Evolutionary conservation across 2,329 filamentous ascomycete species (phyloP).

Genomic region (Fusarium multiceps): DNA sequence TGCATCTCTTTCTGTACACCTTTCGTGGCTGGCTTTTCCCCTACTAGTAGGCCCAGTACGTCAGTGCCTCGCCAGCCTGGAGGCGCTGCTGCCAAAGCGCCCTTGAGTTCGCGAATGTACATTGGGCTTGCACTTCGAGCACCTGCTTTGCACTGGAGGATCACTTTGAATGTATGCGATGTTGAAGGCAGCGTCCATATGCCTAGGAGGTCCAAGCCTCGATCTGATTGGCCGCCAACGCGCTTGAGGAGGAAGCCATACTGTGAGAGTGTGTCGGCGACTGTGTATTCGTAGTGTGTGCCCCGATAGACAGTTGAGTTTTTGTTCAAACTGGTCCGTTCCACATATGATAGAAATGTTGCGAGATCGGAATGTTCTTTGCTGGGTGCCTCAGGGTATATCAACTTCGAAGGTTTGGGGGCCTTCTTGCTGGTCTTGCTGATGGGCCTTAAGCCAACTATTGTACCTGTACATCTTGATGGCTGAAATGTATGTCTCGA

Average conservation of each 20-base stretch:
- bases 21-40: slow-evolving; percentile 76
- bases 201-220: slow-evolving; percentile 80
- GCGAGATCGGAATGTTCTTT: slow-evolving; percentile 70
- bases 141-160: slow-evolving; percentile 77
- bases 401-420: slow-evolving; percentile 26
- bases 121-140: slow-evolving; percentile 64
- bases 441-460: slow-evolving; percentile 10
- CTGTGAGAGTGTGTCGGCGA: slow-evolving; percentile 64
- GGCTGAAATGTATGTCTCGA: not conserved
- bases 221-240: slow-evolving; percentile 74
- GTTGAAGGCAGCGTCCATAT: slow-evolving; percentile 68
- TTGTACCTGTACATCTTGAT: not conserved
- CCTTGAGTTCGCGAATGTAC: slow-evolving; percentile 80
- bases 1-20: slow-evolving; percentile 78
- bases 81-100: slow-evolving; percentile 79
- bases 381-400: slow-evolving; percentile 60
- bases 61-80: slow-evolving; percentile 74
- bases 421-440: slow-evolving; percentile 12
- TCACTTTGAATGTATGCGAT: slow-evolving; percentile 55
- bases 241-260: slow-evolving; percentile 74
- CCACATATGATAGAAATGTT: slow-evolving; percentile 74
- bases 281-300: slow-evolving; percentile 81
- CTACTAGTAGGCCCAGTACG: slow-evolving; percentile 77
- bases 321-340: slow-evolving; percentile 64
- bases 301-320: slow-evolving; percentile 73